Evolutionary conservation across 495 filamentous ascomycete genomes (phyloP), one percentile per base, ranked within the genome.

Genomic region (Lepraria neglecta): DNA sequence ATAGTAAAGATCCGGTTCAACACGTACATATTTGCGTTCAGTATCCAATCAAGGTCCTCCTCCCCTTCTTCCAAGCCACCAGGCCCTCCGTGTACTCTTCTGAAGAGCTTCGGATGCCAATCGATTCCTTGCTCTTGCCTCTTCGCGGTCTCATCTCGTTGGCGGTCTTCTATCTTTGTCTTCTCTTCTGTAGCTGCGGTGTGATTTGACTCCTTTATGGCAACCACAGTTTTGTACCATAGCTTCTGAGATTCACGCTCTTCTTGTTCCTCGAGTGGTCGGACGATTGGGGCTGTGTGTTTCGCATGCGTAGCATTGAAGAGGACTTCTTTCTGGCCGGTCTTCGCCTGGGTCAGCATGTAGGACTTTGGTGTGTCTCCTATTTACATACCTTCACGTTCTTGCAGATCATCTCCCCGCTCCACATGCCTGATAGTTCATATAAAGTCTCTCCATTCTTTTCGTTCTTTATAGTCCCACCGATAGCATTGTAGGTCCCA

Each of bases 401-500:
- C 72, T 89, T 92, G 64, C 96, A 84, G 45, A 80, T 81, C 91
- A 97, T 97, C 72, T 97, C 91, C 35, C 88, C 89, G 72, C 85
- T 95, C 94, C 94, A 99, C 53, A 91, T 74, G 24, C 94, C 94
- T 3, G 89, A 91, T 14, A 99, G 75, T 73, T 99, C 94, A 68
- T 86, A 99, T 30, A 96, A 80, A 10, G 84, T 74, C 68, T 96
- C 89, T 43, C 89, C 90, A 1, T 88, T 95, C 69, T 86, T 83
- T 47, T 90, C 91, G 68, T 95, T 89, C 72, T 87, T 95, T 77
- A 99, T 96, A 14, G 79, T 86, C 31, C 94, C 94, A 12, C 91
- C 90, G 70, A 99, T 94, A 33, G 90, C 90, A 70, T 99, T 95
- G 72, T 99, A 97, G 2, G 89, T 92, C 2, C 94, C 94, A 58